phyloP scores from a whole-genome alignment of 208 protist genomes.

The Acanthamoeba castellanii region DNA sequence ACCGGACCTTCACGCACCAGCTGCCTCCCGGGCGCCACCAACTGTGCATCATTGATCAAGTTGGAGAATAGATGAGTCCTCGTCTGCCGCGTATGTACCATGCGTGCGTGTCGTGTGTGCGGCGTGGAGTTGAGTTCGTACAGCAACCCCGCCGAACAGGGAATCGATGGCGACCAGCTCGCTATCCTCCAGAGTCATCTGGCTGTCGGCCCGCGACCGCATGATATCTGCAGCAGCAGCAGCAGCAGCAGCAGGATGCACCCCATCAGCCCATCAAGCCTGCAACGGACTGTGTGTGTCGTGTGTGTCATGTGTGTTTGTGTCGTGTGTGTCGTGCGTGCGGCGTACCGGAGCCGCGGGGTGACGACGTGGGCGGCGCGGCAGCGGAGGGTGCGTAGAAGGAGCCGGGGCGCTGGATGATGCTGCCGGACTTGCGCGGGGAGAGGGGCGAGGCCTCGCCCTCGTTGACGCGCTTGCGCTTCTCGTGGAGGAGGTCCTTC shows the following conservation, averaged over 20 bases:
- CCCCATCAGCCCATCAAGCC: neutral
- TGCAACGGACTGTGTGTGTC: neutral
- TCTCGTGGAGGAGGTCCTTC: slow-evolving; percentile 12
- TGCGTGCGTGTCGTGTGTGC: too few species aligned
- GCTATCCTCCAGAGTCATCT: neutral
- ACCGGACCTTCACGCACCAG: slow-evolving; percentile 10
- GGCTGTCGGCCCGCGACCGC: neutral
- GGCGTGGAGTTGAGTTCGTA: neutral
- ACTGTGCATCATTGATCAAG: too few species aligned
- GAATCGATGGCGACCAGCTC: neutral
- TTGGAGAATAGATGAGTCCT: too few species aligned
- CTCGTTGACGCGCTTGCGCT: neutral
- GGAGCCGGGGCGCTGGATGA: neutral
- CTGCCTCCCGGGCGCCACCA: slow-evolving; percentile 17
- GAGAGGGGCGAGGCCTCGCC: neutral
- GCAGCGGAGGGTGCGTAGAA: neutral
- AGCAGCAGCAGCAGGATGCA: too few species aligned
- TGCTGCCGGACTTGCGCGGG: neutral
- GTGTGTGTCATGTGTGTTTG: neutral
- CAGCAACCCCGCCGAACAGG: slow-evolving; percentile 10
- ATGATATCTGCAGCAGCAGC: neutral
- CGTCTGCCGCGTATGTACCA: too few species aligned
- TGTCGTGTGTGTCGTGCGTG: neutral
- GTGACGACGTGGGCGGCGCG: neutral
- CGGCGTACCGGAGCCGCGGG: neutral